Percentiles rank a stretch among this genome's conserved stretches.
These are phyloP conservation scores for Pythium dissimile DNA, from an alignment of 352 stramenopile genomes.

Conservation along the genomic window DNA sequence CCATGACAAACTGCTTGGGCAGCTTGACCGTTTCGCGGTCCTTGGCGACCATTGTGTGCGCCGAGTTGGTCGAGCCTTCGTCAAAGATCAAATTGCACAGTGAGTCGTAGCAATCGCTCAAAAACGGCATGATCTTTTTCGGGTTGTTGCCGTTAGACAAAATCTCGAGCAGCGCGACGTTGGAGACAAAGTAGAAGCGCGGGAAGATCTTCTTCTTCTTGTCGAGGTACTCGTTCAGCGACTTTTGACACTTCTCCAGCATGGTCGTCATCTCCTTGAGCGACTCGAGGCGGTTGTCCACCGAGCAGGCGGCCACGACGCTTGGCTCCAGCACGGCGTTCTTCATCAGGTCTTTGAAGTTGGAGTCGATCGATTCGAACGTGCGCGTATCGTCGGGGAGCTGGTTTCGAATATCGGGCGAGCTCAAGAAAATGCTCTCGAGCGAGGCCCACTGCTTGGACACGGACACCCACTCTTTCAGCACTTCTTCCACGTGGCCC, in stretches of 20 bases:
- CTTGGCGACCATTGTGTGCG: slow-evolving; percentile 85
- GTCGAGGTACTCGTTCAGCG: slow-evolving; percentile 87
- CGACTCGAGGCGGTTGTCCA: slow-evolving; percentile 76
- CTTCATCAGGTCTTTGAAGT: slow-evolving; percentile 91
- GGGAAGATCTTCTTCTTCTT: slow-evolving; percentile 92
- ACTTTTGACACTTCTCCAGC: slow-evolving; percentile 88
- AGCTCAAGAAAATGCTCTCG: slow-evolving; percentile 88
- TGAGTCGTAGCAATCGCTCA: slow-evolving; percentile 97
- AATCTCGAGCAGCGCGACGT: slow-evolving; percentile 84
- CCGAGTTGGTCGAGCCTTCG: slow-evolving; percentile 72
- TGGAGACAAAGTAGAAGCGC: slow-evolving; percentile 90
- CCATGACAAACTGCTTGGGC: slow-evolving; percentile 79
- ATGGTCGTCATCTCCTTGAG: slow-evolving; percentile 88
- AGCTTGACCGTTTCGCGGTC: slow-evolving; percentile 63
- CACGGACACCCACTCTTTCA: slow-evolving; percentile 87
- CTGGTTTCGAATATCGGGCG: slow-evolving; percentile 85
- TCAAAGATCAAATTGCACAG: slow-evolving; percentile 85
- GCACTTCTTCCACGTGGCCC: slow-evolving; percentile 80
- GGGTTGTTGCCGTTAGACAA: slow-evolving; percentile 92
- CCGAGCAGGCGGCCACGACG: slow-evolving; percentile 67
- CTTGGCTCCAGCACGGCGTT: slow-evolving; percentile 85
- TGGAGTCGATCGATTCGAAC: slow-evolving; percentile 87
- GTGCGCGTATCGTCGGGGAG: slow-evolving; percentile 82
- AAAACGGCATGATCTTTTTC: slow-evolving; percentile 97
- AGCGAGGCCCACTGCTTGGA: slow-evolving; percentile 87